Conservation (phyloP, 2,329 filamentous ascomycete species). For the Cercospora berteroae region DNA sequence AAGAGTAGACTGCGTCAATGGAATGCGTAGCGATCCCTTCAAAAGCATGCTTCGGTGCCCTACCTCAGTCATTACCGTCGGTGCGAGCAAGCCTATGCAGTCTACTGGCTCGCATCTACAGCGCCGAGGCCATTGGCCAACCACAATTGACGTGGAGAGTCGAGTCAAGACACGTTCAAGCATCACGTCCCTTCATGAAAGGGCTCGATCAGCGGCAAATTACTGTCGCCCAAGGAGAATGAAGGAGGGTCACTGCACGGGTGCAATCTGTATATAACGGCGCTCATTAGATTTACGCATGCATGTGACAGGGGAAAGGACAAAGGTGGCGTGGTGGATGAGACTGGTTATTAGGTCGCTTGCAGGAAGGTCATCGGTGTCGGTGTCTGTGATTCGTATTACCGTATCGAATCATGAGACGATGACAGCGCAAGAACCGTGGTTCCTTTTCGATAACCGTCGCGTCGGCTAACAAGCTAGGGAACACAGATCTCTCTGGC, state of each 20-base stretch:
- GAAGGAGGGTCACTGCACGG: neutral
- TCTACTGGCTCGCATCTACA: neutral
- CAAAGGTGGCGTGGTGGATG: neutral
- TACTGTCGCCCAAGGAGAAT: neutral
- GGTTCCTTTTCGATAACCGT: neutral
- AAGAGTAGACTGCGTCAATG: slow-evolving; percentile 66
- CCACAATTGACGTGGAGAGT: neutral
- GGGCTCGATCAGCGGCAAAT: neutral
- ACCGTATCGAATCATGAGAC: neutral
- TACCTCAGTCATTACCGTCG: neutral
- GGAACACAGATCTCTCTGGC: neutral
- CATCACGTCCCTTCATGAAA: neutral
- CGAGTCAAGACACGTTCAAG: neutral
- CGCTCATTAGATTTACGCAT: neutral
- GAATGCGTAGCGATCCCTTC: neutral
- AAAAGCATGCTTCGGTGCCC: neutral
- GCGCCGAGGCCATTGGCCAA: neutral
- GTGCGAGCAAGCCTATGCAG: neutral
- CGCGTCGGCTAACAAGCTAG: neutral
- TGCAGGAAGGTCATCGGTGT: neutral
- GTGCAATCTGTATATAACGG: slow-evolving; percentile 9
- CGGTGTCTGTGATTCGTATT: neutral
- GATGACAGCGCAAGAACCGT: neutral
- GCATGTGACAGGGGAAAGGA: slow-evolving; percentile 1
- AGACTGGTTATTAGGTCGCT: neutral